A percentile compares a stretch with the other conserved stretches of the same genome.
Conservation (phyloP, 129 eudicot genomes). For the Gnaphalium uliginosum region DNA sequence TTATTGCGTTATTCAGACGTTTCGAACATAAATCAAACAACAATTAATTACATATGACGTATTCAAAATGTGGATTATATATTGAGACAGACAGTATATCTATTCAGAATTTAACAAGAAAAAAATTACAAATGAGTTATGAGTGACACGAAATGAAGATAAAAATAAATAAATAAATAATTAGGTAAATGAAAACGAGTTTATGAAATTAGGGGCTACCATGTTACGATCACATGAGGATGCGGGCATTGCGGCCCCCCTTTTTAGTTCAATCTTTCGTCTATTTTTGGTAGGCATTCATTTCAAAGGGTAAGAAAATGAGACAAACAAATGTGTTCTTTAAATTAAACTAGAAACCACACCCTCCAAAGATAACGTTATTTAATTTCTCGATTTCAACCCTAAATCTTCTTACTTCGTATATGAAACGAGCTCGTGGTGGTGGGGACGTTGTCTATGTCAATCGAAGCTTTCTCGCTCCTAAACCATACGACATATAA, state of each 20-base stretch:
- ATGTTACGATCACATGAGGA: slow-evolving; percentile 51
- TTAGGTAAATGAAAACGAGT: slow-evolving; percentile 21
- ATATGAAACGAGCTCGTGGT: slow-evolving; percentile 5
- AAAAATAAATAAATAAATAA: not conserved
- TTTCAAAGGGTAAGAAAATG: slow-evolving; percentile 27
- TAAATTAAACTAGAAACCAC: slow-evolving; percentile 2
- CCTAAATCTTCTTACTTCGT: not conserved
- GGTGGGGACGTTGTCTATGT: not conserved
- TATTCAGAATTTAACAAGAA: too few species aligned
- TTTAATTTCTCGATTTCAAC: slow-evolving; percentile 1
- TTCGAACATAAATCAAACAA: too few species aligned
- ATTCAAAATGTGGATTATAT: too few species aligned
- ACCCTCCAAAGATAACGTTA: not conserved
- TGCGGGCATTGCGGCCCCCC: slow-evolving; percentile 37
- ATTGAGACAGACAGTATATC: too few species aligned
- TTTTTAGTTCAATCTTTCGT: slow-evolving; percentile 21
- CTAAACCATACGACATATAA: not conserved
- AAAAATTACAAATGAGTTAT: too few species aligned
- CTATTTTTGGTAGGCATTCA: slow-evolving; percentile 36
- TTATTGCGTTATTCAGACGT: too few species aligned
- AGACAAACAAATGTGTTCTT: slow-evolving; percentile 31
- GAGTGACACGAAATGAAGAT: too few species aligned
- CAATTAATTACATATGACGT: too few species aligned
- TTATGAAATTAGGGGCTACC: slow-evolving; percentile 42
- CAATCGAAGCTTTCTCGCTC: not conserved